phyloP scores from a whole-genome alignment of 805 yeast species.

The Kazachstania africana region DNA sequence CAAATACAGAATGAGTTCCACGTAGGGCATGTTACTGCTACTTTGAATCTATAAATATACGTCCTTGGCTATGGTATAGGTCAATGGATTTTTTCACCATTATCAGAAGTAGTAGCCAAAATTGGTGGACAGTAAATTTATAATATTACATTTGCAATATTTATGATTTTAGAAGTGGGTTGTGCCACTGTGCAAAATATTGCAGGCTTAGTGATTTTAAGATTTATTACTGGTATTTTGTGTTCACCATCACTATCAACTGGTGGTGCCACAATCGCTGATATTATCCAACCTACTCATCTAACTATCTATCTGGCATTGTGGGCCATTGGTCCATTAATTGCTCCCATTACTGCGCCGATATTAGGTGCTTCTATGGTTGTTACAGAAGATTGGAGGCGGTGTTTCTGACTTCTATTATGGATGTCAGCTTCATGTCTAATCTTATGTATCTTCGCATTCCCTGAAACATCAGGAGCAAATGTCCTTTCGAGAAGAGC shows the following conservation, averaged over 20 bases:
- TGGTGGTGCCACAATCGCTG: constrained; percentile 47
- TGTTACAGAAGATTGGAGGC: constrained; percentile 38
- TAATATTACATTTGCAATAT: constrained; percentile 34
- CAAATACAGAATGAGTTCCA: constrained; percentile 33
- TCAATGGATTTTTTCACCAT: constrained; percentile 45
- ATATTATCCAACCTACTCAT: constrained; percentile 31
- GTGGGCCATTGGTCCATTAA: constrained; percentile 43
- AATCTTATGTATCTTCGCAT: constrained; percentile 27
- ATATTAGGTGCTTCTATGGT: constrained; percentile 25
- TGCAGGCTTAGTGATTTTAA: constrained; percentile 36
- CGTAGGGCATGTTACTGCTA: constrained; percentile 33
- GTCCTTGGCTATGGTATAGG: constrained; percentile 53
- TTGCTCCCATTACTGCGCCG: constrained; percentile 47
- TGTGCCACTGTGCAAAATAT: constrained; percentile 39
- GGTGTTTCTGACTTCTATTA: constrained; percentile 41
- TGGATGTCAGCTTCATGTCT: constrained; percentile 21
- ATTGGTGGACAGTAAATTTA: constrained; percentile 44
- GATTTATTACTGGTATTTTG: constrained; percentile 43
- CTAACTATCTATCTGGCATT: constrained; percentile 35
- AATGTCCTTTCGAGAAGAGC: constrained; percentile 39
- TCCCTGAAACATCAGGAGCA: constrained; percentile 39
- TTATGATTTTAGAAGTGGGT: constrained; percentile 42
- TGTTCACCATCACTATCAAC: constrained; percentile 47
- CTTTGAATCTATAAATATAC: constrained; percentile 40
- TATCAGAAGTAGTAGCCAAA: constrained; percentile 42